Base-by-base conservation (phyloP, 2,329 filamentous ascomycete species). In the Periglandula ipomoeae region DNA sequence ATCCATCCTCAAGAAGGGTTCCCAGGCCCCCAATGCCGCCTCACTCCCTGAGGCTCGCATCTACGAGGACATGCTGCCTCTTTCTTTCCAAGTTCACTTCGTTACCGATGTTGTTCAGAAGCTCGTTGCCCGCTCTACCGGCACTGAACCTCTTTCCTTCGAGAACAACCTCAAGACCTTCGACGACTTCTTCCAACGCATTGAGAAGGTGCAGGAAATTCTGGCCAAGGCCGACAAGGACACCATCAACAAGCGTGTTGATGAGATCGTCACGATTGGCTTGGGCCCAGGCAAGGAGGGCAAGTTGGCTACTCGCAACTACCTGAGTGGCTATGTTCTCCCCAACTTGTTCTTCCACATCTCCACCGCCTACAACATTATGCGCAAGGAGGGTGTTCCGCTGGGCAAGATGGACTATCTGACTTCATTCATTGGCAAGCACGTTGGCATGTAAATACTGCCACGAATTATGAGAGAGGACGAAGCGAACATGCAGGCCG, bases 291-390 rank as follows among this genome's bases (percentile, higher is more conserved):
- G 53, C 32, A 62, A 59, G 51, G 52, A 46, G n/a, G 58, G 50
- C 27, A 34, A 58, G 37, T 47, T 66, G 44, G 50, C 54, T 32
- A 59, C 55, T 43, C 26, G 54, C 41, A 62, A 67, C 2, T 84
- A 78, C 58, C 58, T 77, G 20, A 58, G 64, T 37, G 64, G 64
- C 3, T 79, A 73, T 60, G 70, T 65, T 4, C 48, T 81, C 39
- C 80, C 82, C 20, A 83, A 85, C 58, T 63, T 84, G 55, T 83
- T 72, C 66, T 87, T 86, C 64, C 83, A 86, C 59, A 54, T 78
- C 13, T 71, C 63, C 3, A 81, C 72, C 11, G 70, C 77, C 9
- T 86, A 86, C 65, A 69, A 63, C 20, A 78, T 86, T 48, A 58
- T 85, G 59, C 70, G 82, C 51, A 74, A 71, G 58, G 72, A 79